Percentiles rank a stretch among this genome's conserved stretches.
Conservation (phyloP, 768 basidiomycete genomes). For the Favolaschia claudopus region DNA sequence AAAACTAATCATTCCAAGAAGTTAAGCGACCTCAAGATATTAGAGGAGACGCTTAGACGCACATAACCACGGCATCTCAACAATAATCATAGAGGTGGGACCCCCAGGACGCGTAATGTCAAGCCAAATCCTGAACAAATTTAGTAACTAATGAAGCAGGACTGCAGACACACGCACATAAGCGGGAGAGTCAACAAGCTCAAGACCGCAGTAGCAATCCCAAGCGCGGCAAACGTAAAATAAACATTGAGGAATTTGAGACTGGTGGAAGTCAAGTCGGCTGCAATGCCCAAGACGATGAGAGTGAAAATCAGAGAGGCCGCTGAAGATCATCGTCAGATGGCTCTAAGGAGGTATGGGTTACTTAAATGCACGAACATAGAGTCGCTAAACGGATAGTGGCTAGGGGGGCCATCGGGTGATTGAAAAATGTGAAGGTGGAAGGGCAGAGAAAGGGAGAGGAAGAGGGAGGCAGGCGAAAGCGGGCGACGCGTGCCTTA, state of each 20-base stretch:
- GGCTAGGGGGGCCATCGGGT: not conserved
- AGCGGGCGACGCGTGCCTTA: too few species aligned
- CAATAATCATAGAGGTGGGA: slow-evolving; percentile 14
- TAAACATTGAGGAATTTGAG: not conserved
- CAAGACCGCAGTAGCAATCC: slow-evolving; percentile 11
- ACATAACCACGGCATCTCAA: slow-evolving; percentile 16
- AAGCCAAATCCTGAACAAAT: slow-evolving; percentile 7
- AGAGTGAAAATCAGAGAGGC: not conserved
- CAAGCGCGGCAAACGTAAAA: slow-evolving; percentile 11
- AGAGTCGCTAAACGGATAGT: not conserved
- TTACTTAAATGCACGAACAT: not conserved
- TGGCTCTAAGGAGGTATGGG: too few species aligned
- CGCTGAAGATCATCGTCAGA: not conserved
- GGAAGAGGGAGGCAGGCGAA: too few species aligned
- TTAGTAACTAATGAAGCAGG: too few species aligned
- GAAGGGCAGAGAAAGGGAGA: too few species aligned
- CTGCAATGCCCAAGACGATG: not conserved
- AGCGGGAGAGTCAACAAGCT: slow-evolving; percentile 8
- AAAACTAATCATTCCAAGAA: not conserved
- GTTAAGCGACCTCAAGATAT: not conserved
- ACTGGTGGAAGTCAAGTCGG: not conserved
- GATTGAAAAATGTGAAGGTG: too few species aligned
- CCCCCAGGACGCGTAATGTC: slow-evolving; percentile 15
- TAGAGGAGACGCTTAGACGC: not conserved
- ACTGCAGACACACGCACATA: slow-evolving; percentile 14